Conservation (phyloP, 306 rosid species). For the Rosa lucieae region DNA sequence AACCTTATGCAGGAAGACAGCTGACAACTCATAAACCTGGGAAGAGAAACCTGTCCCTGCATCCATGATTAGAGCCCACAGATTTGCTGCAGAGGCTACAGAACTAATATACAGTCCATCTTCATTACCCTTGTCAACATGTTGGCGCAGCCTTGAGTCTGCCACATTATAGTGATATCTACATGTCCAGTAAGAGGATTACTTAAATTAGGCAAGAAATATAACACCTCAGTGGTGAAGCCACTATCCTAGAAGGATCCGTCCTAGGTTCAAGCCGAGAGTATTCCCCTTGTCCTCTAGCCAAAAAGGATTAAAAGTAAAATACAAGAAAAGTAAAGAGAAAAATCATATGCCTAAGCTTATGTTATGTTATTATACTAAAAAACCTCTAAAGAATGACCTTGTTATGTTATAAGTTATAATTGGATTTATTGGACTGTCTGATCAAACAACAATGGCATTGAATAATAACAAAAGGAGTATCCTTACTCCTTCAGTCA, state of each 20-base stretch:
- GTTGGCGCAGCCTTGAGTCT: conserved; percentile 79
- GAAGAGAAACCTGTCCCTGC: conserved; percentile 87
- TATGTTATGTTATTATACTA: not conserved
- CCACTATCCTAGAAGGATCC: not conserved
- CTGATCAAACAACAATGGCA: not conserved
- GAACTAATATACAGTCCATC: conserved; percentile 87
- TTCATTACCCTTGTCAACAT: conserved; percentile 92
- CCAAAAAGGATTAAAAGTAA: too few relatives aligned
- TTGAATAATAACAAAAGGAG: not conserved
- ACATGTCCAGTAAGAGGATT: conserved; percentile 26
- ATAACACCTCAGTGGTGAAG: not conserved
- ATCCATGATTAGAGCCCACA: conserved; percentile 95
- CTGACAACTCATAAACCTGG: conserved; percentile 86
- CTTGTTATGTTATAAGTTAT: not conserved
- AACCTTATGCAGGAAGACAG: conserved; percentile 86
- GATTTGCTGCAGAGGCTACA: conserved; percentile 71
- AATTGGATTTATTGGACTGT: not conserved
- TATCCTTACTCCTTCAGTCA: not conserved
- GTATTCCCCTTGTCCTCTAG: not conserved
- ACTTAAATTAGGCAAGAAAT: conserved; percentile 27
- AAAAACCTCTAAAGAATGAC: not conserved
- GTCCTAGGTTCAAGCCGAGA: not conserved
- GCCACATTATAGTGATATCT: conserved; percentile 96
- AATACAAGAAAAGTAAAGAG: not conserved
- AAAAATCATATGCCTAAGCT: not conserved